These are phyloP conservation scores for Dalbergia cochinchinensis DNA, from an alignment of 306 rosid species.

Conservation along the genomic window DNA sequence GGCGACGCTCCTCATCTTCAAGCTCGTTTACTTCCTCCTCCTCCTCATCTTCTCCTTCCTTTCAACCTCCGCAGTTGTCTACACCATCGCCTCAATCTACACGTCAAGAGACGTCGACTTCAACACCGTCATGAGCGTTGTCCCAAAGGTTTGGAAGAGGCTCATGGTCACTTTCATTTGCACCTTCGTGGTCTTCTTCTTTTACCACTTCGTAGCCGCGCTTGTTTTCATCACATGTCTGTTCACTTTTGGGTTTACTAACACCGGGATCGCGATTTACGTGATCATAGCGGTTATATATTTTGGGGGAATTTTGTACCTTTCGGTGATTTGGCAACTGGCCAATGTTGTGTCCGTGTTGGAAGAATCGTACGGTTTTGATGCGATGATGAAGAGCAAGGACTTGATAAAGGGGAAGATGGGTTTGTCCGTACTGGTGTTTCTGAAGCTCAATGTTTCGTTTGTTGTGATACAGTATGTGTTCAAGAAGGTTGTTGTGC, in stretches of 20 bases:
- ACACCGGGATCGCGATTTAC: neutral
- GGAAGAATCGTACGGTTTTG: constrained; percentile 68
- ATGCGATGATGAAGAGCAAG: constrained; percentile 78
- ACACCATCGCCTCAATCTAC: constrained; percentile 75
- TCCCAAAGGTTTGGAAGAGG: constrained; percentile 77
- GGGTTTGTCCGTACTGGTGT: constrained; percentile 45
- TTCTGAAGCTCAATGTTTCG: constrained; percentile 17
- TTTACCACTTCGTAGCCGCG: constrained; percentile 42
- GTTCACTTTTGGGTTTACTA: accelerated
- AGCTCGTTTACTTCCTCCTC: constrained; percentile 47
- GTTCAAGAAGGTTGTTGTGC: constrained; percentile 56
- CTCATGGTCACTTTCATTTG: constrained; percentile 70
- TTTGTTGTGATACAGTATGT: constrained; percentile 20
- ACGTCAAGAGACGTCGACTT: constrained; percentile 55
- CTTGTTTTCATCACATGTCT: constrained; percentile 3
- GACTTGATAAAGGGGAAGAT: constrained; percentile 69
- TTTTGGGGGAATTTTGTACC: constrained; percentile 60
- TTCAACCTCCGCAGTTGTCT: constrained; percentile 74
- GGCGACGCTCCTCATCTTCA: constrained; percentile 52
- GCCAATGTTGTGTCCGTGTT: constrained; percentile 75
- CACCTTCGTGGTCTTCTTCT: constrained; percentile 49
- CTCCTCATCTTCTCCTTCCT: constrained; percentile 42
- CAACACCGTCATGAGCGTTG: constrained; percentile 62
- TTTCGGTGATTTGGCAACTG: constrained; percentile 72
- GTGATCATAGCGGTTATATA: constrained; percentile 18